Conservation (phyloP, 2,329 filamentous ascomycete genomes). For the Penicillium olsonii region DNA sequence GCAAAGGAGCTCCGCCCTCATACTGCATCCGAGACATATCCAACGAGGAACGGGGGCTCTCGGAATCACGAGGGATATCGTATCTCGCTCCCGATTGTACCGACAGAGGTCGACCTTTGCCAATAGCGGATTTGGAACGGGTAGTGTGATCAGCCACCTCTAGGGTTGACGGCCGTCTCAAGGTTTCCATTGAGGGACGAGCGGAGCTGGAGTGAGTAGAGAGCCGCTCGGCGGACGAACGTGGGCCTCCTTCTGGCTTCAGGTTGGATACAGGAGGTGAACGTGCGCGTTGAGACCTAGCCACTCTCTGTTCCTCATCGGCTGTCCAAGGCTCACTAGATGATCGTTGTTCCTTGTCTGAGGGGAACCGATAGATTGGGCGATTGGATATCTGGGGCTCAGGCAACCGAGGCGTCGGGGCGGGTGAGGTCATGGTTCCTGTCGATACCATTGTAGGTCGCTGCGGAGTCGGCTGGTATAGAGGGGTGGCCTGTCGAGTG, state of each 20-base stretch:
- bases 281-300: constrained; percentile 22
- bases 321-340: constrained; percentile 50
- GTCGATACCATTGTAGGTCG: constrained; percentile 63
- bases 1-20: constrained; percentile 37
- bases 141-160: constrained; percentile 62
- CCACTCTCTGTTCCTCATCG: constrained; percentile 26
- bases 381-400: constrained; percentile 35
- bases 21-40: constrained; percentile 37
- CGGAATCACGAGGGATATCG: constrained; percentile 78
- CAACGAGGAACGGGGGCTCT: constrained; percentile 53
- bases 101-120: constrained; percentile 73
- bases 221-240: constrained; percentile 50
- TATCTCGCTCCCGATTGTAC: constrained; percentile 80
- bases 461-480: constrained; percentile 50
- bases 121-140: constrained; percentile 64
- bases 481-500: constrained; percentile 30
- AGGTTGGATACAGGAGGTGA: constrained; percentile 38
- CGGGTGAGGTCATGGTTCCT: constrained; percentile 75
- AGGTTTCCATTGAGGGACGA: constrained; percentile 70
- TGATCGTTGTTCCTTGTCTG: constrained; percentile 45
- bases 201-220: constrained; percentile 59
- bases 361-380: constrained; percentile 58
- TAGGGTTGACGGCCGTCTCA: constrained; percentile 60
- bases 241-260: constrained; percentile 52
- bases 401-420: constrained; percentile 42